Conservation (phyloP, 1,139 yeast genomes). For the Blastobotrys proliferans region DNA sequence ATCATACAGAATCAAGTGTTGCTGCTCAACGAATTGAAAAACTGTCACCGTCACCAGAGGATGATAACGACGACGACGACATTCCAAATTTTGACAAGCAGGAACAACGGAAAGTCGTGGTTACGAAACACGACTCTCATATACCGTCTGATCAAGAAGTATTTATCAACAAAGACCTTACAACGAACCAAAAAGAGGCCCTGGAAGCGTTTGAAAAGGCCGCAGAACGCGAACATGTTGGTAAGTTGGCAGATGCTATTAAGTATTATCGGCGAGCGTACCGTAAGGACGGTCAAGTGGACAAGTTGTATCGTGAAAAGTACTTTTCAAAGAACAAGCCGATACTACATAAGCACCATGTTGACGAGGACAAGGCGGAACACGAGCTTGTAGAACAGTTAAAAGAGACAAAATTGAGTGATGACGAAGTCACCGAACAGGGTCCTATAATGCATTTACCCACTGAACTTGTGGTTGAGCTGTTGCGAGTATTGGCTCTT, state of each 20-base stretch:
- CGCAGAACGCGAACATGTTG: slow-evolving; percentile 65
- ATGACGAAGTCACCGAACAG: slow-evolving; percentile 36
- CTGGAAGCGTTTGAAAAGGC: slow-evolving; percentile 65
- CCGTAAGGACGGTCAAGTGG: slow-evolving; percentile 54
- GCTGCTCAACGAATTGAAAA: slow-evolving; percentile 4
- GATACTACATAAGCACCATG: neutral
- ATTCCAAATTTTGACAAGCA: neutral
- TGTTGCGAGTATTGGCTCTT: slow-evolving; percentile 51
- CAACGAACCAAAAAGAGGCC: slow-evolving; percentile 40
- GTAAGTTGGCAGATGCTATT: slow-evolving; percentile 78
- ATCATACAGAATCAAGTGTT: neutral
- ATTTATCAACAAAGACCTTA: slow-evolving; percentile 18
- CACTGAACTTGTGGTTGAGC: slow-evolving; percentile 55
- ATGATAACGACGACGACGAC: slow-evolving; percentile 4
- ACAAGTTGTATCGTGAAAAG: slow-evolving; percentile 59
- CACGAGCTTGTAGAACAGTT: slow-evolving; percentile 11
- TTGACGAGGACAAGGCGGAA: slow-evolving; percentile 7
- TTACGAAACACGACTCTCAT: neutral
- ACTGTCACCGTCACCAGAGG: slow-evolving; percentile 1
- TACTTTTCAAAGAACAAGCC: slow-evolving; percentile 24
- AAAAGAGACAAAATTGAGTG: slow-evolving; percentile 19
- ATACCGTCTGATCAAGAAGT: slow-evolving; percentile 12
- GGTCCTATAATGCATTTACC: slow-evolving; percentile 59
- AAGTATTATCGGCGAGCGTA: slow-evolving; percentile 68
- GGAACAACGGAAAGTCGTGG: neutral